Percentiles rank a stretch among this genome's conserved stretches.
Evolutionary conservation across 176 grass and related monocot species (phyloP).

Genomic region (Echinochloa phyllopogon): DNA sequence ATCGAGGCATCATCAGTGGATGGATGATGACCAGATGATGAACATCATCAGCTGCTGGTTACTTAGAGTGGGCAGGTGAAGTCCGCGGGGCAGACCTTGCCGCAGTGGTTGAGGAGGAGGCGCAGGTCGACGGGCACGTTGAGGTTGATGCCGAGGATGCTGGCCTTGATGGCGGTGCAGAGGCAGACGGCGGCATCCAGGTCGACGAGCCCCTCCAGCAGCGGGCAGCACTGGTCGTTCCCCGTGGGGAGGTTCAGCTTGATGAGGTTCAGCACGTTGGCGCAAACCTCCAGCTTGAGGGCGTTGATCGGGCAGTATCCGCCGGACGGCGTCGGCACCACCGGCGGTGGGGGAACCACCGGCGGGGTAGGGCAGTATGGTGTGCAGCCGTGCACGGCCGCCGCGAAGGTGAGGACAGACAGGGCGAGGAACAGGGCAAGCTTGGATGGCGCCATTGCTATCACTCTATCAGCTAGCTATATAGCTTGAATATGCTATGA

Average conservation of each 20-base stretch:
- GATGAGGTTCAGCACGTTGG: conserved; percentile 53
- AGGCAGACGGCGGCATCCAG: conserved; percentile 38
- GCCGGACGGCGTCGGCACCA: not conserved
- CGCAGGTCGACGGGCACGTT: conserved; percentile 56
- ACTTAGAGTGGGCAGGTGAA: conserved; percentile 54
- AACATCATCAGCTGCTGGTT: not conserved
- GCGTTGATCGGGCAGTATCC: conserved; percentile 50
- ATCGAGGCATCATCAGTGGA: too few relatives aligned
- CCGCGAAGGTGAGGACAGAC: conserved; percentile 28
- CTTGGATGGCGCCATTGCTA: not conserved
- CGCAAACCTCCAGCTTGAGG: conserved; percentile 47
- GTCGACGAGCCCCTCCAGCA: conserved; percentile 32
- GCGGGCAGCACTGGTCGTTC: conserved; percentile 46
- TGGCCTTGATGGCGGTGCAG: conserved; percentile 31
- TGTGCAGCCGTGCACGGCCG: conserved; percentile 28
- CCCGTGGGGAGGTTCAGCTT: conserved; percentile 44
- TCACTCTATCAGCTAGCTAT: not conserved
- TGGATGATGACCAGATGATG: too few relatives aligned
- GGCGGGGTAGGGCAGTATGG: conserved; percentile 11
- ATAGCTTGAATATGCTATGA: not conserved
- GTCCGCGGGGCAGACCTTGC: conserved; percentile 56
- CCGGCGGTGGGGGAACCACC: not conserved
- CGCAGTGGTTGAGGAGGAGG: conserved; percentile 69
- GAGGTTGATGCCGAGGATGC: conserved; percentile 57
- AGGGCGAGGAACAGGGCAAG: conserved; percentile 38